A percentile compares a stretch with the other conserved stretches of the same genome.
phyloP scores from a whole-genome alignment of 2,329 filamentous ascomycete genomes.

The Aspergillus tamarii region DNA sequence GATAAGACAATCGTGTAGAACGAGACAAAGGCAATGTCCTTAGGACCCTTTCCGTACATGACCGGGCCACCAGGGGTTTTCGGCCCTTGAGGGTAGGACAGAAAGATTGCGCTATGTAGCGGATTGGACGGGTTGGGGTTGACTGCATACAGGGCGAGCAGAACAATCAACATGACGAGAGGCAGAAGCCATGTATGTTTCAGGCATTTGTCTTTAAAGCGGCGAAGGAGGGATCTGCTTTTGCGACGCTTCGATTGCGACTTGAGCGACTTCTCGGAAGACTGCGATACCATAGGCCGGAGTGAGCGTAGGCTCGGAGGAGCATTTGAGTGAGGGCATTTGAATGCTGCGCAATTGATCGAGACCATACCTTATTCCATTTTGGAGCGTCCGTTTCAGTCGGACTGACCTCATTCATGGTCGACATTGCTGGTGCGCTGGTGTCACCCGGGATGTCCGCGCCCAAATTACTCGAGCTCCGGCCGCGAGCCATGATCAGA shows the following conservation, averaged over 20 bases:
- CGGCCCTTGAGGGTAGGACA: constrained; percentile 78
- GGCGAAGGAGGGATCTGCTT: constrained; percentile 46
- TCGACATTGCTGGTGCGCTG: constrained; percentile 50
- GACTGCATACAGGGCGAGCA: constrained; percentile 70
- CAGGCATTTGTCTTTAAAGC: constrained; percentile 46
- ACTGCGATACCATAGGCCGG: constrained; percentile 26
- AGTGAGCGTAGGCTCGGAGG: constrained; percentile 9
- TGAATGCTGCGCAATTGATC: neutral
- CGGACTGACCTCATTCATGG: constrained; percentile 43
- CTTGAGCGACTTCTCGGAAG: constrained; percentile 36
- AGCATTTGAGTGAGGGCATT: neutral
- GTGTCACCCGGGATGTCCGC: constrained; percentile 53
- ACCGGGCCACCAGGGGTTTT: constrained; percentile 51
- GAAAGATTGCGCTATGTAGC: constrained; percentile 79
- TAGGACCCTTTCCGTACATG: constrained; percentile 86
- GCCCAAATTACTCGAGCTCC: constrained; percentile 49
- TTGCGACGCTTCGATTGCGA: constrained; percentile 49
- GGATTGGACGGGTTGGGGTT: constrained; percentile 80
- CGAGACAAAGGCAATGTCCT: constrained; percentile 81
- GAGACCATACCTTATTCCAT: constrained; percentile 33
- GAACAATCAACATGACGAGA: constrained; percentile 65
- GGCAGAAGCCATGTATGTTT: constrained; percentile 68
- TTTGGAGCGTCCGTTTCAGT: constrained; percentile 33
- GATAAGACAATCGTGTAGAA: constrained; percentile 91
- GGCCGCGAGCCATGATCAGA: constrained; percentile 41